phyloP scores from a whole-genome alignment of 108 stramenopile genomes.

The Tribonema minus region DNA sequence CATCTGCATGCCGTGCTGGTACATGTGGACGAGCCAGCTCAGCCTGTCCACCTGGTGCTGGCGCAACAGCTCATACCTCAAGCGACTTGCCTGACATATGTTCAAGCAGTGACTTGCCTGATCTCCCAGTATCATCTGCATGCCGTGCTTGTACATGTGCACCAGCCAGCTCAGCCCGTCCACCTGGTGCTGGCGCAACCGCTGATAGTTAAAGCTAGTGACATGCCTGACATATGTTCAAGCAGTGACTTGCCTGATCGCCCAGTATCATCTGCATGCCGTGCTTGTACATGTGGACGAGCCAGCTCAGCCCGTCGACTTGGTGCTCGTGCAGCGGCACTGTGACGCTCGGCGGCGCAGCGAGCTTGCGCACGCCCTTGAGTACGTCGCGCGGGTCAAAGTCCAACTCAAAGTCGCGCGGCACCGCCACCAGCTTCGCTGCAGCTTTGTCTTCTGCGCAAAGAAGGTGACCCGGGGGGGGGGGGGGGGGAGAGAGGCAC shows the following conservation, averaged over 20 bases:
- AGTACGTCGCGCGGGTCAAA: slow-evolving; percentile 15
- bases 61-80: too few species aligned
- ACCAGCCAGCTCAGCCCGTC: slow-evolving; percentile 53
- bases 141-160: slow-evolving; percentile 46
- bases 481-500: too few species aligned
- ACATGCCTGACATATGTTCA: too few species aligned
- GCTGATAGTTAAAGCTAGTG: too few species aligned
- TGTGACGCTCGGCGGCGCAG: slow-evolving; percentile 21
- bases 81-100: too few species aligned
- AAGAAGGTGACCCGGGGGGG: background rate
- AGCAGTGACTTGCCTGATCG: background rate
- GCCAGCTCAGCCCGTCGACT: slow-evolving; percentile 50
- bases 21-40: slow-evolving; percentile 53
- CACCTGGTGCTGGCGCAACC: too few species aligned
- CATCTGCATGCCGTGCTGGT: slow-evolving; percentile 39
- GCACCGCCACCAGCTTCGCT: too few species aligned
- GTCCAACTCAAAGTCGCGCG: too few species aligned
- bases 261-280: slow-evolving; percentile 52
- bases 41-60: slow-evolving; percentile 49
- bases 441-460: too few species aligned
- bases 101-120: too few species aligned
- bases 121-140: slow-evolving; percentile 49
- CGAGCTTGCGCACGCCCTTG: slow-evolving; percentile 11
- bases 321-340: slow-evolving; percentile 51
- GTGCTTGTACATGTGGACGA: slow-evolving; percentile 48